phyloP scores from a whole-genome alignment of 2,329 filamentous ascomycete species.

The Diplodia intermedia region DNA sequence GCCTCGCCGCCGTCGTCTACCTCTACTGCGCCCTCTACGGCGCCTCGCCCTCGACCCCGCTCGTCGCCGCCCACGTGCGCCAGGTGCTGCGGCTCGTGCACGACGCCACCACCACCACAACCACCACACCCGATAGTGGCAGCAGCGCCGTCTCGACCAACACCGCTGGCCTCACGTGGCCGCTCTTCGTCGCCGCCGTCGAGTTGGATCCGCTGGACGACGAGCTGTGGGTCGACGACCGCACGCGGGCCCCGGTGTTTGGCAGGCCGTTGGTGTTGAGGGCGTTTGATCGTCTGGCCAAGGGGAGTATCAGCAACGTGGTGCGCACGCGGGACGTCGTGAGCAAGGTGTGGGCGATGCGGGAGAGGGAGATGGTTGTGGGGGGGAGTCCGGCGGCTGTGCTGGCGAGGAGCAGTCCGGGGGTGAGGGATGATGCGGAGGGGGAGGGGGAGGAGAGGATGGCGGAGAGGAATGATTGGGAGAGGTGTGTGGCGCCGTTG shows the following conservation, averaged over 20 bases:
- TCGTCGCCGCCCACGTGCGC: constrained; percentile 38
- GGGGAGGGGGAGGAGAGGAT: constrained; percentile 36
- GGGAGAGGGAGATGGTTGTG: constrained; percentile 45
- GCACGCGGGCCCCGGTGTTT: constrained; percentile 37
- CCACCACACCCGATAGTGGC: too few species aligned
- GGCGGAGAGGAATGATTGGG: constrained; percentile 51
- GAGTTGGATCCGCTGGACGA: constrained; percentile 49
- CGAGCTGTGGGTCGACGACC: constrained; percentile 42
- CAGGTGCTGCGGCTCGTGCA: constrained; percentile 47
- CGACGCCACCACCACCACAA: constrained; percentile 2
- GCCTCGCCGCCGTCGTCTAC: constrained; percentile 55
- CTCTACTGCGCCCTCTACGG: constrained; percentile 55
- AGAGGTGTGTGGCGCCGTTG: constrained; percentile 51
- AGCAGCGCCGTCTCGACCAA: not conserved
- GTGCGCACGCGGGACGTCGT: constrained; percentile 56
- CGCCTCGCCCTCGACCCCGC: constrained; percentile 51
- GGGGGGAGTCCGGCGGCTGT: constrained; percentile 17
- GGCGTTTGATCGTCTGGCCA: constrained; percentile 50
- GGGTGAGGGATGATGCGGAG: not conserved
- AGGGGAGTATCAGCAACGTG: constrained; percentile 53
- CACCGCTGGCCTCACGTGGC: constrained; percentile 51
- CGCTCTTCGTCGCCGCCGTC: constrained; percentile 54
- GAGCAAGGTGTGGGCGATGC: constrained; percentile 56
- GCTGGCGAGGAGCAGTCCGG: too few species aligned
- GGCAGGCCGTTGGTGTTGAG: constrained; percentile 51